These are phyloP conservation scores for Melocanna baccifera DNA, from an alignment of 176 grass and related monocot genomes.

Conservation along the genomic window DNA sequence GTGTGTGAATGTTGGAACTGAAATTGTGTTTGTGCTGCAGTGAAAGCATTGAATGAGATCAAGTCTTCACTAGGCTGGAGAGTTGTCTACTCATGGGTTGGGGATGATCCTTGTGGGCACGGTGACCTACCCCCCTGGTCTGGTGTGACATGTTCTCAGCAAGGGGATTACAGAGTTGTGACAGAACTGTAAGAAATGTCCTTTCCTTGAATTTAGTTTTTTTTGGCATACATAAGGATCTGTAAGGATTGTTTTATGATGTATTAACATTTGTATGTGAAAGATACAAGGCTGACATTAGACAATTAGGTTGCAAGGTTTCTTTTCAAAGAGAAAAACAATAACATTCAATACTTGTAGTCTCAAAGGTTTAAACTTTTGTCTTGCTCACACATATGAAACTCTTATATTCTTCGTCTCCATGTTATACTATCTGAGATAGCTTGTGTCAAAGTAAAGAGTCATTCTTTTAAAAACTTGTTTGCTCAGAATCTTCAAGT, in stretches of 20 bases:
- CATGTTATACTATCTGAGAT: background rate
- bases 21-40: constrained; percentile 48
- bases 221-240: background rate
- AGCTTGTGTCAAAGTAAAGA: background rate
- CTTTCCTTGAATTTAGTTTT: constrained; percentile 7
- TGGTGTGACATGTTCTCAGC: constrained; percentile 90
- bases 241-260: background rate
- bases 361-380: background rate
- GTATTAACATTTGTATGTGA: background rate
- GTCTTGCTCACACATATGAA: background rate
- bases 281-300: background rate
- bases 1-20: background rate
- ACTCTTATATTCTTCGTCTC: background rate
- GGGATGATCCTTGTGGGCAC: constrained; percentile 92
- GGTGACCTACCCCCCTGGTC: constrained; percentile 95
- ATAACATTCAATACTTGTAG: background rate
- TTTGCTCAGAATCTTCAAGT: background rate
- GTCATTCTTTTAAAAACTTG: background rate
- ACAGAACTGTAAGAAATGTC: constrained; percentile 76
- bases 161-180: constrained; percentile 96
- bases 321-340: background rate
- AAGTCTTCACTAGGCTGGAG: constrained; percentile 95
- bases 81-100: constrained; percentile 97
- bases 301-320: background rate
- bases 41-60: constrained; percentile 98